Conservation (phyloP, 2,329 filamentous ascomycete species). For the Ophiocordyceps robertsii region DNA sequence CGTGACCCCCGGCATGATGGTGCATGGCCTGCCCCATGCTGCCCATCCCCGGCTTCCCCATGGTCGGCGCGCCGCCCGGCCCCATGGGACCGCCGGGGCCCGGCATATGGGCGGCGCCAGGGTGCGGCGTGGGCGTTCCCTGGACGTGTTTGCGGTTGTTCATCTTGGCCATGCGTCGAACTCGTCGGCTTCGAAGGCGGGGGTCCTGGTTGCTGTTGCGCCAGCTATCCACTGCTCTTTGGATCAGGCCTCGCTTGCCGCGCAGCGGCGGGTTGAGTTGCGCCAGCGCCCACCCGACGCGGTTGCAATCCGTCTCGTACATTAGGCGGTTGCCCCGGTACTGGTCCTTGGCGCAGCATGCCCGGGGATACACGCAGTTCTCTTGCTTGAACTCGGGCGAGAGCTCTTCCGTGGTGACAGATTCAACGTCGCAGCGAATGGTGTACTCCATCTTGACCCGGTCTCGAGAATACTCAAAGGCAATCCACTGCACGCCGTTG, state of each 20-base stretch:
- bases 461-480: constrained; percentile 94
- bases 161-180: constrained; percentile 93
- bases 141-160: constrained; percentile 67
- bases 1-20: constrained; percentile 34
- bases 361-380: constrained; percentile 94
- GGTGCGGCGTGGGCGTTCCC: constrained; percentile 41
- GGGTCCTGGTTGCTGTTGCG: constrained; percentile 97
- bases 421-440: constrained; percentile 95
- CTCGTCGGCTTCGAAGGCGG: constrained; percentile 75
- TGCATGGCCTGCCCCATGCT: constrained; percentile 56
- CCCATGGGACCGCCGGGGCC: constrained; percentile 53
- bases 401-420: constrained; percentile 79
- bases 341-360: constrained; percentile 88
- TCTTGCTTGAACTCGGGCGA: constrained; percentile 87
- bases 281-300: constrained; percentile 96
- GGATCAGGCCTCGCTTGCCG: constrained; percentile 89
- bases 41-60: constrained; percentile 53
- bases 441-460: constrained; percentile 99
- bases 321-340: constrained; percentile 92
- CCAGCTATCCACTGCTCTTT: constrained; percentile 96
- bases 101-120: constrained; percentile 48
- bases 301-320: constrained; percentile 98
- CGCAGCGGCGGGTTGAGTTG: constrained; percentile 83
- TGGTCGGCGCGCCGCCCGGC: constrained; percentile 35
- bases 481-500: constrained; percentile 97